phyloP scores from a whole-genome alignment of 2,329 filamentous ascomycete species.

The Beauveria pseudobassiana region DNA sequence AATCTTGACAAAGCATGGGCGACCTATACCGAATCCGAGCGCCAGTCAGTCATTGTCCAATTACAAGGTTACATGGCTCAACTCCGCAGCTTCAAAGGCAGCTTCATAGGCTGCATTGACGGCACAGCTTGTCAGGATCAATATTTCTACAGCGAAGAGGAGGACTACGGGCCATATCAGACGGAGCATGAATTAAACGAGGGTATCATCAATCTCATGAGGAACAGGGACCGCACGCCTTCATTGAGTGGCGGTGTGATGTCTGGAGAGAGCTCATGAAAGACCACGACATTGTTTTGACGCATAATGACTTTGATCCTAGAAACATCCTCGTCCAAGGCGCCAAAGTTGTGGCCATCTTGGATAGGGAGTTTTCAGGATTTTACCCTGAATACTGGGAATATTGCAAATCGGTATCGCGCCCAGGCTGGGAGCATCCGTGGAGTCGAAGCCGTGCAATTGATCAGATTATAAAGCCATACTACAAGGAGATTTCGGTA shows the following conservation, averaged over 20 bases:
- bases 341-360: constrained; percentile 16
- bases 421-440: constrained; percentile 4
- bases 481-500: constrained; percentile 10
- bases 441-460: constrained; percentile 9
- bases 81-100: constrained; percentile 15
- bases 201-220: constrained; percentile 15
- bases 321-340: constrained; percentile 8
- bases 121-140: constrained; percentile 16
- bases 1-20: constrained; percentile 15
- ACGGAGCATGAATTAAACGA: constrained; percentile 17
- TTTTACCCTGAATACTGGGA: constrained; percentile 12
- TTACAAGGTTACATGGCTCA: constrained; percentile 16
- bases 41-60: constrained; percentile 15
- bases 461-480: constrained; percentile 9
- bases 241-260: constrained; percentile 11
- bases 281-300: constrained; percentile 13
- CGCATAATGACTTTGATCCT: constrained; percentile 10
- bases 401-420: constrained; percentile 9
- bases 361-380: constrained; percentile 11
- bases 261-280: constrained; percentile 15
- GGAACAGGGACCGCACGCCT: constrained; percentile 4
- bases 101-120: constrained; percentile 16
- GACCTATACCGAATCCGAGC: constrained; percentile 11
- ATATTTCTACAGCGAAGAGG: constrained; percentile 13
- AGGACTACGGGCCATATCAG: constrained; percentile 14